Conservation (phyloP, 345 rosid species). For the Aquilaria malaccensis region DNA sequence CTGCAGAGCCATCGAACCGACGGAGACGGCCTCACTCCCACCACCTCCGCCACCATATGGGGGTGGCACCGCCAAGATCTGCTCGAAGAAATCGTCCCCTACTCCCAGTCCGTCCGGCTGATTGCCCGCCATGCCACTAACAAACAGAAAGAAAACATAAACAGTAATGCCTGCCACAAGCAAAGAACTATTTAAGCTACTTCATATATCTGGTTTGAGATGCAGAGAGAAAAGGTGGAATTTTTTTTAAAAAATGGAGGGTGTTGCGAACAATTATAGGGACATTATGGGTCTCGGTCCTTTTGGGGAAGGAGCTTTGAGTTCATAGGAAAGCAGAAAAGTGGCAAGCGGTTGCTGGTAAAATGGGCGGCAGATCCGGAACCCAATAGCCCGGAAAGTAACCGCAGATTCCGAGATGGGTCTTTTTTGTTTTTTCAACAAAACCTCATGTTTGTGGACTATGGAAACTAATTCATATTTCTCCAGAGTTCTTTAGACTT, state of each 20-base stretch:
- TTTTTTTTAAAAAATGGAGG: too few relatives aligned
- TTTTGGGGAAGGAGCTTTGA: slow-evolving; percentile 1
- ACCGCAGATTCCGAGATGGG: slow-evolving; percentile 25
- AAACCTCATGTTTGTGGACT: too few relatives aligned
- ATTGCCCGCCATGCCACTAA: slow-evolving; percentile 39
- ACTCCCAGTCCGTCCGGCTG: slow-evolving; percentile 29
- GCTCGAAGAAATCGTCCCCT: slow-evolving; percentile 72
- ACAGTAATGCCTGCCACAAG: too few relatives aligned
- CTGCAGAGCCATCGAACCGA: slow-evolving; percentile 49
- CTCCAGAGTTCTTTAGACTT: too few relatives aligned
- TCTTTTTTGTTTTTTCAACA: neutral
- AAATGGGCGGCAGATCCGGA: slow-evolving; percentile 57
- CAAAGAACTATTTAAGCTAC: too few relatives aligned
- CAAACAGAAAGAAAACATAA: too few relatives aligned
- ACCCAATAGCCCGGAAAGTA: slow-evolving; percentile 42
- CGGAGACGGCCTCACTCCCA: slow-evolving; percentile 19
- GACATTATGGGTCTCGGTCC: neutral
- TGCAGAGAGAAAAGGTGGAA: too few relatives aligned
- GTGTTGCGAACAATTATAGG: neutral
- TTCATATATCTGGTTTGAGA: too few relatives aligned
- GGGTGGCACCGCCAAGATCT: slow-evolving; percentile 50
- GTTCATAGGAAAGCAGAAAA: slow-evolving; percentile 15
- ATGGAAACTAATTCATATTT: too few relatives aligned
- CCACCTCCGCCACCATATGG: slow-evolving; percentile 31
- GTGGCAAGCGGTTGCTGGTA: slow-evolving; percentile 29